Base-by-base conservation (phyloP, 306 rosid genomes). In the Malus orientalis region DNA sequence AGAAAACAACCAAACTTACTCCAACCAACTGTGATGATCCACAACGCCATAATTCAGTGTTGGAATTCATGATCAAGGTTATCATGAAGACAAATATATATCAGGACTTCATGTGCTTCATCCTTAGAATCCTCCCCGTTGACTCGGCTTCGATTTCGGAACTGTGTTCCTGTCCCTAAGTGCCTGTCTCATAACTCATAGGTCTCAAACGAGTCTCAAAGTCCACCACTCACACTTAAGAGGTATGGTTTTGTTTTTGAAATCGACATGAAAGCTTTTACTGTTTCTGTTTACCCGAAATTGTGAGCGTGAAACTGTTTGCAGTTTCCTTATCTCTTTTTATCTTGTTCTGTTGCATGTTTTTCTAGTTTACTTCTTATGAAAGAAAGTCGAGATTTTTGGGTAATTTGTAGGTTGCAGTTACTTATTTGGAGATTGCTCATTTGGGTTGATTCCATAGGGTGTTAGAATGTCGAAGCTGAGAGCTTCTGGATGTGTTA, bases 381-480 rank as follows among this genome's bases (percentile, higher is more conserved):
- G 7, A 4, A 45, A 45, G 51, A 13, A 45, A 45, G 51, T 45
- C 1, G 13, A 45, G 51, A 13, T 12, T 45, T 45, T 45, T 3
- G 13, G 53, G 53, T 47, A 47, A 13, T 1, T 47, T 47, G 53
- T 13, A 47, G 53, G 18, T 47, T 47, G 20, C 54, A 49, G 8
- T 49, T 49, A 49, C 54, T 15, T 49, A 6, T 49, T 11, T 16
- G 36, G 44, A 64, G 16, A 64, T 27, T 61, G 11, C 67, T 27
- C 36, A 27, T 27, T 27, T n/a, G 67, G 38, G 9, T 61, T 15
- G 66, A 5, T 61, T 61, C 38, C 19, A 6, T 61, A 27, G 11
- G 67, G 38, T 61, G 5, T 36, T 36, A 79, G 75, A 81, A 90
- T 92, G 96, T 61, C 40, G 79, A 77, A 54, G 82, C 69, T 79